Evolutionary conservation across 1,139 yeast genomes (phyloP).

Genomic region (Debaryomyces sp.): DNA sequence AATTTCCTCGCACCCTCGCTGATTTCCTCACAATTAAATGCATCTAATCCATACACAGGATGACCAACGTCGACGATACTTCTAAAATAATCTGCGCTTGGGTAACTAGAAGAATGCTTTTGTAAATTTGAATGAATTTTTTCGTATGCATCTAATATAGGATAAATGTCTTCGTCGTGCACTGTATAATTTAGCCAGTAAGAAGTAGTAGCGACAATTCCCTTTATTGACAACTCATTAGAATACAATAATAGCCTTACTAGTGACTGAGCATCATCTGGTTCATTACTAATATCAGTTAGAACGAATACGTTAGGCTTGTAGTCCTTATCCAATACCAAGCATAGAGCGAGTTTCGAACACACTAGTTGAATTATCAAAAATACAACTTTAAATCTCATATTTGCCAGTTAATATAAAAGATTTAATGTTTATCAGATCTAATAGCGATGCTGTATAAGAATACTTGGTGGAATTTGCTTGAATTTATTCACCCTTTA

Average conservation of each 20-base stretch:
- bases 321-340: slow-evolving; percentile 19
- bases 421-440: too few relatives aligned
- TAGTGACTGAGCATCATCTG: slow-evolving; percentile 28
- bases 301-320: slow-evolving; percentile 25
- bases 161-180: slow-evolving; percentile 26
- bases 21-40: slow-evolving; percentile 14
- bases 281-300: slow-evolving; percentile 28
- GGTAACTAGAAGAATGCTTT: slow-evolving; percentile 22
- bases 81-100: slow-evolving; percentile 21
- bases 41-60: slow-evolving; percentile 21
- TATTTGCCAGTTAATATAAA: too few relatives aligned
- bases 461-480: too few relatives aligned
- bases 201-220: slow-evolving; percentile 29
- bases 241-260: slow-evolving; percentile 24
- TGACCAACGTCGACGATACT: slow-evolving; percentile 20
- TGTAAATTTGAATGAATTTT: slow-evolving; percentile 20
- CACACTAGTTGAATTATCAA: neutral
- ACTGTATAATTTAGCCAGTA: slow-evolving; percentile 25
- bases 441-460: too few relatives aligned
- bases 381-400: too few relatives aligned
- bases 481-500: too few relatives aligned
- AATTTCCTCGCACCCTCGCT: slow-evolving; percentile 23
- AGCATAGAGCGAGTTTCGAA: neutral
- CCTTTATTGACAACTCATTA: slow-evolving; percentile 22
- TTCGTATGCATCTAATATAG: slow-evolving; percentile 26